These are phyloP conservation scores for Agroathelia rolfsii DNA, from an alignment of 1,284 basidiomycete species.

Conservation along the genomic window DNA sequence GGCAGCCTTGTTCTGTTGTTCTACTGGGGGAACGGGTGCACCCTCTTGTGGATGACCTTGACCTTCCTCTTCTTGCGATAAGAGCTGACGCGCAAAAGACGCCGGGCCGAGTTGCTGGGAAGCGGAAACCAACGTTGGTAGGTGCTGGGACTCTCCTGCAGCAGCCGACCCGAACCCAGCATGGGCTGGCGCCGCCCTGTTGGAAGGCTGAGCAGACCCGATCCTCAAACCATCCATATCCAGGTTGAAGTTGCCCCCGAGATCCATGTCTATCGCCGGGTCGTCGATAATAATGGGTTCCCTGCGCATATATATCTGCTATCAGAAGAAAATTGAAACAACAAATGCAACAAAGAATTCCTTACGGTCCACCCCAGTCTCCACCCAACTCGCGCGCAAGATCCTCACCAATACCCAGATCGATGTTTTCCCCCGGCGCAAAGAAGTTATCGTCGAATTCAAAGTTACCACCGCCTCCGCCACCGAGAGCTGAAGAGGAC, in stretches of 20 bases:
- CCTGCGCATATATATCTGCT: conserved; percentile 10
- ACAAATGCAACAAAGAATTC: conserved; percentile 3
- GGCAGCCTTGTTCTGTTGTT: conserved; percentile 31
- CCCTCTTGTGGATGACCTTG: not conserved
- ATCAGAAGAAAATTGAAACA: not conserved
- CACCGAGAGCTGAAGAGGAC: conserved; percentile 52
- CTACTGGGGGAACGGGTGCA: too few relatives aligned
- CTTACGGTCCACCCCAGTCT: conserved; percentile 40
- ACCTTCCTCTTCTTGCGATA: conserved; percentile 27
- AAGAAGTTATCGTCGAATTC: conserved; percentile 45
- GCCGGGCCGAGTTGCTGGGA: not conserved
- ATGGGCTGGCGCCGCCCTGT: too few relatives aligned
- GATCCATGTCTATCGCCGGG: too few relatives aligned
- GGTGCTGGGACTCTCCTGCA: not conserved
- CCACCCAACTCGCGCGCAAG: conserved; percentile 63
- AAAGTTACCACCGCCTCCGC: conserved; percentile 39
- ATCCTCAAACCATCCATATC: too few relatives aligned
- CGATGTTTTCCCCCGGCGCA: conserved; percentile 40
- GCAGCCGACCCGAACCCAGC: too few relatives aligned
- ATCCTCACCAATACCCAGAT: conserved; percentile 55
- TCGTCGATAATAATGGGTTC: too few relatives aligned
- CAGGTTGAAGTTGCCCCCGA: too few relatives aligned
- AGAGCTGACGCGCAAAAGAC: conserved; percentile 29
- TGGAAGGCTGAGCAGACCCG: too few relatives aligned
- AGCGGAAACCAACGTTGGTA: not conserved